A percentile compares a stretch with the other conserved stretches of the same genome.
phyloP scores from a whole-genome alignment of 306 rosid genomes.

The Begonia peltatifolia region DNA sequence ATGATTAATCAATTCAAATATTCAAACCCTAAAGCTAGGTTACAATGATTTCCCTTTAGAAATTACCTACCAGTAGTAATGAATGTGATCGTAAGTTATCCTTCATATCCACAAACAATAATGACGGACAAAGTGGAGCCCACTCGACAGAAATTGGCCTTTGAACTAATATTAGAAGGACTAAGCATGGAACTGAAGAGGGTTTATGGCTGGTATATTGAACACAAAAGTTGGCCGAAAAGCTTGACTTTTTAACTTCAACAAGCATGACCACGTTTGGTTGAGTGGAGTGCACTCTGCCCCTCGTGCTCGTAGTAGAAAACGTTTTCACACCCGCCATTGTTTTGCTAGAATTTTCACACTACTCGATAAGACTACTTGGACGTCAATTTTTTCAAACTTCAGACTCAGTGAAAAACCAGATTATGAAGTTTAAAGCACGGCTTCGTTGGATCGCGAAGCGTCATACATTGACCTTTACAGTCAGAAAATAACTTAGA shows the following conservation, averaged over 20 bases:
- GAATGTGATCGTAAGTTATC: conserved; percentile 26
- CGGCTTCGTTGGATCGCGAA: too few relatives aligned
- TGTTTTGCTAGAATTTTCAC: not conserved
- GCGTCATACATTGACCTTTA: too few relatives aligned
- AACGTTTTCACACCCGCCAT: conserved; percentile 20
- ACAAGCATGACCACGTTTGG: conserved; percentile 50
- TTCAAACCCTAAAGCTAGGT: not conserved
- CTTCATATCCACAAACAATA: conserved; percentile 6
- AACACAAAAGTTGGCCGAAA: conserved; percentile 70
- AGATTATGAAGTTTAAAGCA: too few relatives aligned
- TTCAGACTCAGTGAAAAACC: too few relatives aligned
- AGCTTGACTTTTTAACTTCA: conserved; percentile 57
- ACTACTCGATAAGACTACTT: too few relatives aligned
- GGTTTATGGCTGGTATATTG: conserved; percentile 15
- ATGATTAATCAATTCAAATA: not conserved
- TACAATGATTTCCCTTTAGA: not conserved
- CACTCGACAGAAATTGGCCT: conserved; percentile 14
- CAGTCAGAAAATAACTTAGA: too few relatives aligned
- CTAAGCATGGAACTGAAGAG: not conserved
- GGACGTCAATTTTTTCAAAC: too few relatives aligned
- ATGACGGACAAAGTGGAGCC: conserved; percentile 52
- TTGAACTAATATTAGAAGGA: not conserved
- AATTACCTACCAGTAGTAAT: conserved; percentile 5
- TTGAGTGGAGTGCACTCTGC: conserved; percentile 91
- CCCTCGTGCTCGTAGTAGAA: conserved; percentile 1